Percentiles rank a stretch among this genome's conserved stretches.
phyloP scores from a whole-genome alignment of 2,329 filamentous ascomycete genomes.

The Stemphylium vesicarium region DNA sequence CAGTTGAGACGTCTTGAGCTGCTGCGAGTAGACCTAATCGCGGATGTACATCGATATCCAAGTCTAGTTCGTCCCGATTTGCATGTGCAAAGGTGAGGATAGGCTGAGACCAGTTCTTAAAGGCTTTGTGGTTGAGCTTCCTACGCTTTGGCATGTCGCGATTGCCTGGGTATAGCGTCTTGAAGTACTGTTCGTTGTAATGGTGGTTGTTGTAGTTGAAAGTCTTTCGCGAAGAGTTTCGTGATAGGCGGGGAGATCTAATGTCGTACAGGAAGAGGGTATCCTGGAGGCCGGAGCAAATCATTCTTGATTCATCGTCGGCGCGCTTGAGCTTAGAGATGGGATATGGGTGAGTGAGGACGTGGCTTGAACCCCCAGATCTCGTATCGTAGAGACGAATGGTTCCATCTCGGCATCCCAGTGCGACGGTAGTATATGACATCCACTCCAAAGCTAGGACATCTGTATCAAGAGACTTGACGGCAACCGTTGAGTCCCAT shows the following conservation, averaged over 20 bases:
- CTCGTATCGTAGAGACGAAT: slow-evolving; percentile 45
- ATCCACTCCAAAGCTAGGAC: slow-evolving; percentile 46
- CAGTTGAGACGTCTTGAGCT: slow-evolving; percentile 28
- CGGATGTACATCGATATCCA: slow-evolving; percentile 39
- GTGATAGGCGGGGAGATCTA: slow-evolving; percentile 23
- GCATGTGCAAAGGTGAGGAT: slow-evolving; percentile 35
- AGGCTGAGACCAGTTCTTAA: slow-evolving; percentile 31
- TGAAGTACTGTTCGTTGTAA: slow-evolving; percentile 25
- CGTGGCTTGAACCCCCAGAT: slow-evolving; percentile 28
- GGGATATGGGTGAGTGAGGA: slow-evolving; percentile 36
- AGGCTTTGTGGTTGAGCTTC: slow-evolving; percentile 14
- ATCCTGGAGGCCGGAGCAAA: slow-evolving; percentile 37
- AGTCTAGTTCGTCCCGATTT: slow-evolving; percentile 32
- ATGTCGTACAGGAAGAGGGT: slow-evolving; percentile 43
- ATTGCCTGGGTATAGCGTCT: slow-evolving; percentile 11
- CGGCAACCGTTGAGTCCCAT: slow-evolving; percentile 24
- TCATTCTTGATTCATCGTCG: slow-evolving; percentile 34
- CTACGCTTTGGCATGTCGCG: slow-evolving; percentile 20
- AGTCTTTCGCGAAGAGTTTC: background rate
- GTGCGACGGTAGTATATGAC: slow-evolving; percentile 33
- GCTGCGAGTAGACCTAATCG: slow-evolving; percentile 44
- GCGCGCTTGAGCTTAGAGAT: slow-evolving; percentile 32
- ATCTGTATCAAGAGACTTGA: slow-evolving; percentile 29
- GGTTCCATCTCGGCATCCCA: slow-evolving; percentile 42
- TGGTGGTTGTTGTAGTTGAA: slow-evolving; percentile 13